phyloP scores from a whole-genome alignment of 352 stramenopile genomes.

The Pelagophyceae sp. region DNA sequence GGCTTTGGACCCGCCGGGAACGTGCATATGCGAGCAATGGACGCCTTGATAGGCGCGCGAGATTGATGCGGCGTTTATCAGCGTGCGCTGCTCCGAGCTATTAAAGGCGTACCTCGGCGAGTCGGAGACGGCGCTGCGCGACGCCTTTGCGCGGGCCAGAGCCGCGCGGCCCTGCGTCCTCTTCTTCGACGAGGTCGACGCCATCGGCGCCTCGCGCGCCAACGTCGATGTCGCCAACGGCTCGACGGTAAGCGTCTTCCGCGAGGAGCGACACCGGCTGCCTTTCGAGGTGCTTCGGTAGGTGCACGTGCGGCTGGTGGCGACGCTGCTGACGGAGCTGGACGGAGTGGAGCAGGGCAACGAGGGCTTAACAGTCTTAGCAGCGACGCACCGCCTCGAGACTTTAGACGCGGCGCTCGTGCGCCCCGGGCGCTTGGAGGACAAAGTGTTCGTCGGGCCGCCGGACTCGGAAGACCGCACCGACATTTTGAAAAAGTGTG shows the following conservation, averaged over 20 bases:
- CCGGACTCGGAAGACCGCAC: not conserved
- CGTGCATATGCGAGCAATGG: no score
- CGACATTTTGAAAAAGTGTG: not conserved
- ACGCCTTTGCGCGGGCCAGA: constrained; percentile 70
- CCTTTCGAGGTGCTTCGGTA: no score
- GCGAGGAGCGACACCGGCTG: no score
- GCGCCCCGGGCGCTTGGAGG: constrained; percentile 75
- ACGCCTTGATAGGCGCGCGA: no score
- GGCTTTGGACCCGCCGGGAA: no score
- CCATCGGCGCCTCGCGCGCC: constrained; percentile 34
- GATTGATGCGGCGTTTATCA: not conserved
- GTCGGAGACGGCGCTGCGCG: constrained; percentile 87
- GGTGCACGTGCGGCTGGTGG: not conserved
- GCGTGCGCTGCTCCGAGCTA: not conserved
- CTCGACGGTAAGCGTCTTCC: no score
- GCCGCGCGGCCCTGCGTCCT: constrained; percentile 45
- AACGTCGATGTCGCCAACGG: not conserved
- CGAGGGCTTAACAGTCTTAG: constrained; percentile 78
- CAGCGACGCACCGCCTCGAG: constrained; percentile 89
- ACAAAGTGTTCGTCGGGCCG: not conserved
- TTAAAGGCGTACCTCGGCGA: constrained; percentile 66
- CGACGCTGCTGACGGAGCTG: constrained; percentile 38
- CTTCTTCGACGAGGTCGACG: constrained; percentile 86
- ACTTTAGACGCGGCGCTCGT: constrained; percentile 83
- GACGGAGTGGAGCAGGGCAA: constrained; percentile 76